Conservation (phyloP, 2,329 filamentous ascomycete species). For the Ceratocystis variospora region DNA sequence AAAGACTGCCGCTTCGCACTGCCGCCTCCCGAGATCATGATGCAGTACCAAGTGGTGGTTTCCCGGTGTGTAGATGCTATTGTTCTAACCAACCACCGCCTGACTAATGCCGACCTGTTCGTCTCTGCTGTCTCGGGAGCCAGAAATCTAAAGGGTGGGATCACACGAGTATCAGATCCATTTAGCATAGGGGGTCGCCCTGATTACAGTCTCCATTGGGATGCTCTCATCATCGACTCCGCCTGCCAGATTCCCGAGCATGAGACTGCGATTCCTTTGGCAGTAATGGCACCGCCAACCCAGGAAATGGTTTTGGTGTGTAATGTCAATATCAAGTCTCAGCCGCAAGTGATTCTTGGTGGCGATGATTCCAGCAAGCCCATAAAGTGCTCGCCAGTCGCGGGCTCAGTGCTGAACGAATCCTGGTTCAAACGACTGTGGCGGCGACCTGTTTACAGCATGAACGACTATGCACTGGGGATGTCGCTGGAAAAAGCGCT, state of each 20-base stretch:
- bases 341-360: slow-evolving; percentile 1
- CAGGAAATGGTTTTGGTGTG: background rate
- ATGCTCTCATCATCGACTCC: background rate
- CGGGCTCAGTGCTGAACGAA: background rate
- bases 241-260: slow-evolving; percentile 1
- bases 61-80: background rate
- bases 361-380: background rate
- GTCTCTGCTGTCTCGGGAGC: background rate
- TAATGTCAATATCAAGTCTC: background rate
- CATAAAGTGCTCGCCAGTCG: background rate
- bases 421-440: background rate
- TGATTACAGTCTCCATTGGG: background rate
- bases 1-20: background rate
- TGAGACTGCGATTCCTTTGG: background rate
- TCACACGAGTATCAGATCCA: background rate
- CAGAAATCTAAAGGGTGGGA: background rate
- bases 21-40: background rate
- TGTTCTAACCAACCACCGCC: background rate
- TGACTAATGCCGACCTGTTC: background rate
- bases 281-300: background rate
- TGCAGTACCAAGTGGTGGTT: background rate
- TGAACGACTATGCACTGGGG: background rate
- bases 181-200: background rate
- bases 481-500: background rate
- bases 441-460: background rate